A percentile compares a stretch with the other conserved stretches of the same genome.
Conservation (phyloP, 306 rosid genomes). For the Trifolium repens region DNA sequence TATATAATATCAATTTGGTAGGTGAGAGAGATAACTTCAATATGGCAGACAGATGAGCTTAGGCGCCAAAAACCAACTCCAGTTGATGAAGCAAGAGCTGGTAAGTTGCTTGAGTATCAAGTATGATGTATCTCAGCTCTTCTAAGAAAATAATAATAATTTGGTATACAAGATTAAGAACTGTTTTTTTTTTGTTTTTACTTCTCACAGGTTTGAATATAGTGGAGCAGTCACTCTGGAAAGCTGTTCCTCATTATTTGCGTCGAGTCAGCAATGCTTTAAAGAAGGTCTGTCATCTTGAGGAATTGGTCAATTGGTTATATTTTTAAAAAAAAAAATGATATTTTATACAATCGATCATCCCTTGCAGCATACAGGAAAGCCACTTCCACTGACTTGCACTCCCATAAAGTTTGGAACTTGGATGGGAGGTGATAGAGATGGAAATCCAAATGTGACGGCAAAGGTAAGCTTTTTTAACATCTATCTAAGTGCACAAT, state of each 20-base stretch:
- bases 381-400: slow-evolving; percentile 89
- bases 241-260: slow-evolving; percentile 94
- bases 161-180: slow-evolving; percentile 9
- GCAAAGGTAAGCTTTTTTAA: slow-evolving; percentile 66
- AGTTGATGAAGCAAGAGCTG: slow-evolving; percentile 97
- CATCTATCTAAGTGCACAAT: slow-evolving; percentile 23
- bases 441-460: slow-evolving; percentile 96
- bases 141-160: slow-evolving; percentile 18
- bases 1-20: slow-evolving; percentile 45
- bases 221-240: slow-evolving; percentile 98
- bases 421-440: slow-evolving; percentile 99
- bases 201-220: slow-evolving; percentile 76
- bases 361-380: slow-evolving; percentile 80
- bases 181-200: slow-evolving; percentile 16
- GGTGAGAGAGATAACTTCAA: slow-evolving; percentile 96
- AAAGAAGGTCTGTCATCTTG: slow-evolving; percentile 69
- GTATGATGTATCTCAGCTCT: slow-evolving; percentile 34
- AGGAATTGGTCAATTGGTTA: slow-evolving; percentile 36
- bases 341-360: slow-evolving; percentile 22
- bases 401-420: slow-evolving; percentile 95
- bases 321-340: neutral
- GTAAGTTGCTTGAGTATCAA: slow-evolving; percentile 49
- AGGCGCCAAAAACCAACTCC: slow-evolving; percentile 94
- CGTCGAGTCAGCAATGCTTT: slow-evolving; percentile 93
- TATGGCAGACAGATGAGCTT: slow-evolving; percentile 98